A percentile compares a stretch with the other conserved stretches of the same genome.
phyloP scores from a whole-genome alignment of 805 yeast species.

The Nakazawaea wickerhamii region DNA sequence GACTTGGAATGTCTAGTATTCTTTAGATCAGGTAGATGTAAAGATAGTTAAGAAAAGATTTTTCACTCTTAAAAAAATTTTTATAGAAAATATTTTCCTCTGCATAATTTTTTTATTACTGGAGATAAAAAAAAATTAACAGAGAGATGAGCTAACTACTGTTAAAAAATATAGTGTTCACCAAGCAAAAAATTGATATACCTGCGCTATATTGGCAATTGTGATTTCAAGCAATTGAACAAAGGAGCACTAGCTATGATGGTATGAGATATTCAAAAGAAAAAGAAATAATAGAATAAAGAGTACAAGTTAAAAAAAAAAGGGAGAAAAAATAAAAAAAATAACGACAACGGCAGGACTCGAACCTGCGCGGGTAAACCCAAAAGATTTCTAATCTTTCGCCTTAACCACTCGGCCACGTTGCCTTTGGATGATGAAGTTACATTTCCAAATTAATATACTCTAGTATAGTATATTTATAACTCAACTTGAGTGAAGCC shows the following conservation, averaged over 20 bases:
- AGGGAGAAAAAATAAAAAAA: conserved; percentile 21
- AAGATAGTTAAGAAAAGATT: conserved; percentile 3
- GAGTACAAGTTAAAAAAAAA: background rate
- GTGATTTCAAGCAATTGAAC: too few relatives aligned
- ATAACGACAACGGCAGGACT: conserved; percentile 67
- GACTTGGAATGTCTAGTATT: background rate
- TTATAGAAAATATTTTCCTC: conserved; percentile 7
- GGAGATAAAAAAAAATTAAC: background rate
- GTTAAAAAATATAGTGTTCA: background rate
- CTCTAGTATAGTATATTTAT: too few relatives aligned
- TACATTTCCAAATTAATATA: background rate
- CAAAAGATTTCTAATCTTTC: conserved; percentile 58
- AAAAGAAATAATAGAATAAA: background rate
- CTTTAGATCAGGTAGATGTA: background rate
- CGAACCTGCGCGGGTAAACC: conserved; percentile 63
- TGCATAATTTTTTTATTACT: conserved; percentile 5
- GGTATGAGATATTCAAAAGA: too few relatives aligned
- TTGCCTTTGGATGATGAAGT: conserved; percentile 18
- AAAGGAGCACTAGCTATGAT: too few relatives aligned
- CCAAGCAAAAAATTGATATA: too few relatives aligned
- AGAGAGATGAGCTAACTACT: background rate
- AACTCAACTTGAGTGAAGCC: too few relatives aligned
- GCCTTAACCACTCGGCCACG: conserved; percentile 66
- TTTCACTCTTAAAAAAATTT: conserved; percentile 9
- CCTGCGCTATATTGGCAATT: too few relatives aligned